Evolutionary conservation across 305 asterid genomes (phyloP).

Genomic region (Plantago coronopus): DNA sequence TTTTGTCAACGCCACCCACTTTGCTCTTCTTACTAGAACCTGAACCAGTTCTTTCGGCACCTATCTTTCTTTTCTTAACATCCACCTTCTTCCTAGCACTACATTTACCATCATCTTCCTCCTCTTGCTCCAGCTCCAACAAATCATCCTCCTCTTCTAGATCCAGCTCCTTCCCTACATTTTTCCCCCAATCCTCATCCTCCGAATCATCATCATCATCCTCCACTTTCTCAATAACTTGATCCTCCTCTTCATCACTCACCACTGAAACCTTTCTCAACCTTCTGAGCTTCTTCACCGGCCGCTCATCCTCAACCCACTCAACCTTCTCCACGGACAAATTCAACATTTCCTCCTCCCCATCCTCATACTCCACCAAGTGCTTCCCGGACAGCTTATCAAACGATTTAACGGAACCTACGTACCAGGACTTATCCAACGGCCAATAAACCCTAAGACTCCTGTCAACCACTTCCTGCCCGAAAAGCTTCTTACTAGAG

Average conservation of each 20-base stretch:
- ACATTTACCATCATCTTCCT: slow-evolving; percentile 25
- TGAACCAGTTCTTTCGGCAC: slow-evolving; percentile 29
- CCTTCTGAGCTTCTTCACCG: slow-evolving; percentile 52
- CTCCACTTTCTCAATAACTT: slow-evolving; percentile 47
- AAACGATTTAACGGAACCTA: slow-evolving; percentile 64
- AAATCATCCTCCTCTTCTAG: slow-evolving; percentile 47
- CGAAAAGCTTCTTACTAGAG: slow-evolving; percentile 31
- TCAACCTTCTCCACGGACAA: slow-evolving; percentile 61
- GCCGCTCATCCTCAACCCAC: slow-evolving; percentile 53
- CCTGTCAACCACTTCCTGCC: slow-evolving; percentile 56
- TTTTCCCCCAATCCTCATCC: slow-evolving; percentile 69
- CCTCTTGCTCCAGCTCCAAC: slow-evolving; percentile 58
- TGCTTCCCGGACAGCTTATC: slow-evolving; percentile 68
- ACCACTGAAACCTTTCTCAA: slow-evolving; percentile 41
- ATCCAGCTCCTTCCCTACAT: slow-evolving; percentile 35
- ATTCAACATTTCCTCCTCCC: slow-evolving; percentile 64
- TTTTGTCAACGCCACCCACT: slow-evolving; percentile 34
- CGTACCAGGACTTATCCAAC: slow-evolving; percentile 76
- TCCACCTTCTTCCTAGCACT: slow-evolving; percentile 25
- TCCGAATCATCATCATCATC: slow-evolving; percentile 51
- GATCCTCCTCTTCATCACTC: slow-evolving; percentile 48
- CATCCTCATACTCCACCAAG: slow-evolving; percentile 81
- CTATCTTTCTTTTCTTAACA: slow-evolving; percentile 45
- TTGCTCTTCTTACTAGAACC: slow-evolving; percentile 48
- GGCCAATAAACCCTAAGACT: slow-evolving; percentile 80